Evolutionary conservation across 148 eudicot genomes (phyloP), one percentile per base, ranked within the genome.

Genomic region (Cornus florida): DNA sequence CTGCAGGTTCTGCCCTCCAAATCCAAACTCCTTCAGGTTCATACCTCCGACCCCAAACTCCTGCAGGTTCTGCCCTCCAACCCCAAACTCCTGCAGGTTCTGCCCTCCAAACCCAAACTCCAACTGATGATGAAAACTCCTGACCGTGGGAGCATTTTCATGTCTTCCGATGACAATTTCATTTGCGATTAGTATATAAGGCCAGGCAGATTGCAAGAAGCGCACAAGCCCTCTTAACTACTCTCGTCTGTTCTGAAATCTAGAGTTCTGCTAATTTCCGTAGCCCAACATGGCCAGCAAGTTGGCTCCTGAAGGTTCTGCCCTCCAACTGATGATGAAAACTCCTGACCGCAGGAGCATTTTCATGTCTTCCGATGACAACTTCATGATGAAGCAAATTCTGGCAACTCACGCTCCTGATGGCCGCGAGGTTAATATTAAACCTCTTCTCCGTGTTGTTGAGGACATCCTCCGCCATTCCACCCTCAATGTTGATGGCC

Each of bases 381-480:
- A 11, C 65, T 74, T 66, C 28, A 78, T 78, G 75, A 53, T 81
- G 53, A 75, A 67, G 71, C 84, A 86, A 64, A 78, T 86, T n/a
- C 77, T 32, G 46, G 67, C 70, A 17, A 86, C 86, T 17, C 88
- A 86, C 53, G 17, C 67, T 23, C 88, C 86, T 0, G 84, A 81
- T 78, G 88, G 80, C 64, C 70, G 73, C 10, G 75, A 60, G 0
- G 57, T 83, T 6, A 76, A 80, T 38, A 75, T 78, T 24, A 78
- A 50, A 59, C 82, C 83, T 16, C 70, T 83, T 70, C 82, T 83
- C 19, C 57, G 11, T n/a, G 13, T 83, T 65, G 81, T 83, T 6
- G 82, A 86, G 78, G 84, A 83, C 35, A 81, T 86, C 65, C 79
- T 86, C 31, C 33, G 38, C 24, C 84, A 79, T 50, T 68, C 84